Evolutionary conservation across 345 rosid species (phyloP), one percentile per base, ranked within the genome.

Genomic region (Ricinus communis): DNA sequence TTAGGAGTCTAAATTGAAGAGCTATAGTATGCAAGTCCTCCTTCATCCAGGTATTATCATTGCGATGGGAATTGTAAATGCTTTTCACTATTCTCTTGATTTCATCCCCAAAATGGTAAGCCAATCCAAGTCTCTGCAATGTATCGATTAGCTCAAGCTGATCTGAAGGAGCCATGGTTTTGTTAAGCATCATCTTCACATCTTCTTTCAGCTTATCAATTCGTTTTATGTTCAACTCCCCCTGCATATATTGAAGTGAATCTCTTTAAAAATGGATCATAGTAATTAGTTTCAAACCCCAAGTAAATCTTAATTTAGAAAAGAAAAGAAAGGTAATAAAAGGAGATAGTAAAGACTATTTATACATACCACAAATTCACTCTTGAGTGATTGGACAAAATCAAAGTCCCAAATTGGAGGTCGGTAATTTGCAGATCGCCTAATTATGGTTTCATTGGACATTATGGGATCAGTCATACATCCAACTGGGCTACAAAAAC

Each of bases 381-480:
- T 77, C 19, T 25, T 59, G 3, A 84, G 80, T 15, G 82, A 84
- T 51, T 79, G 85, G 49, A 84, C 47, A 30, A 62, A 75, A 51
- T 72, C 69, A 54, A 77, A 68, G 31, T 66, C 36, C 85, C 83
- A 81, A 21, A 75, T 74, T 21, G 82, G 19, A 9, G 82, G 82
- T n/a, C 46, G 66, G 52, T 77, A 81, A 58, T 81, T 70, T 65
- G 72, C 87, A 27, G 87, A 66, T 30, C 79, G 67, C 60, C 82
- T 73, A 19, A 65, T n/a, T n/a, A n/a, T n/a, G n/a, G n/a, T n/a
- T n/a, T n/a, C n/a, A n/a, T n/a, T n/a, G n/a, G n/a, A n/a, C n/a
- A n/a, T n/a, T n/a, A n/a, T n/a, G n/a, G n/a, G n/a, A n/a, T n/a
- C n/a, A n/a, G n/a, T n/a, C n/a, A n/a, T n/a, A n/a, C n/a, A n/a